Conservation (phyloP, 1,284 basidiomycete genomes). For the Cerrena zonata region DNA sequence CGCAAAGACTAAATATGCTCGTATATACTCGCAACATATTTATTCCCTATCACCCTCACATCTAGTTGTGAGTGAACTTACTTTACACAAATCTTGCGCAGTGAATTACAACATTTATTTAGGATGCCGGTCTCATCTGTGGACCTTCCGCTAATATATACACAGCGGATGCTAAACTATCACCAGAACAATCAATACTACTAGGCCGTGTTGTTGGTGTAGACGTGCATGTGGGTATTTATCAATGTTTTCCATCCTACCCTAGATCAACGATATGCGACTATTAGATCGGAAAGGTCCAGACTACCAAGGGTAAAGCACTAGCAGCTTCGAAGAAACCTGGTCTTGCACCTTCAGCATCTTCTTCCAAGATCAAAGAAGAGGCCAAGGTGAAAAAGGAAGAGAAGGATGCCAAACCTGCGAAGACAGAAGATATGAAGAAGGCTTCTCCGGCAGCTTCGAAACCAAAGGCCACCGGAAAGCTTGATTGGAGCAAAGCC, state of each 20-base stretch:
- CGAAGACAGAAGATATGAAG: slow-evolving; percentile 15
- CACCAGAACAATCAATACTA: slow-evolving; percentile 34
- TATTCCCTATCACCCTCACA: slow-evolving; percentile 62
- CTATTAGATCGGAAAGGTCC: slow-evolving; percentile 17
- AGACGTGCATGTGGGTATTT: slow-evolving; percentile 45
- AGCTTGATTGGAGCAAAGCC: slow-evolving; percentile 56
- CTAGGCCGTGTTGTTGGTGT: slow-evolving; percentile 48
- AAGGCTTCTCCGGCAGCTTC: slow-evolving; percentile 20
- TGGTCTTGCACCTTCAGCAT: slow-evolving; percentile 7
- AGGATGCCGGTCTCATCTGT: slow-evolving; percentile 62
- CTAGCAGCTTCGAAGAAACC: slow-evolving; percentile 1
- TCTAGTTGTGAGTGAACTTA: slow-evolving; percentile 43
- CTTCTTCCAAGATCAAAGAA: slow-evolving; percentile 14
- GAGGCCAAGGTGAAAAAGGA: slow-evolving; percentile 18
- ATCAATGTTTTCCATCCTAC: not conserved
- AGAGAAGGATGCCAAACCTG: slow-evolving; percentile 15
- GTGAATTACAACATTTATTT: not conserved
- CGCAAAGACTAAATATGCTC: slow-evolving; percentile 43
- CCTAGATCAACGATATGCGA: not conserved
- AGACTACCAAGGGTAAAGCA: slow-evolving; percentile 23
- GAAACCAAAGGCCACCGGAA: slow-evolving; percentile 47
- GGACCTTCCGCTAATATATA: slow-evolving; percentile 44
- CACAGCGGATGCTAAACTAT: slow-evolving; percentile 42
- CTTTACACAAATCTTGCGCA: not conserved
- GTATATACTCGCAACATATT: slow-evolving; percentile 49